These are phyloP conservation scores for Oryza glumipatula DNA, from an alignment of 176 grass and related monocot species.

Conservation along the genomic window DNA sequence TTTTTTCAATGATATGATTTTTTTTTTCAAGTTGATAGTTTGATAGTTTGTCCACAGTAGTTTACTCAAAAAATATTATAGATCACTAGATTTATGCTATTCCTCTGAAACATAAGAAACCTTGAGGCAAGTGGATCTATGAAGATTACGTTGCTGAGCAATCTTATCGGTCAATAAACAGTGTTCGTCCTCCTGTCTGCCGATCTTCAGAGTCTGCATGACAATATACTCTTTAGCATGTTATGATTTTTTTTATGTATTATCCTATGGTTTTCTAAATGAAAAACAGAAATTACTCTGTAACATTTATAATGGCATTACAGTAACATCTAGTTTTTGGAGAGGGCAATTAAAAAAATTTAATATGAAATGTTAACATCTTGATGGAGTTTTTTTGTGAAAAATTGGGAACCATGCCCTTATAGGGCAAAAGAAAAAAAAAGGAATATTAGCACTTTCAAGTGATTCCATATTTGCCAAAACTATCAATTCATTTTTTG, in stretches of 20 bases:
- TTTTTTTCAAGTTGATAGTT: background rate
- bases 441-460: conserved; percentile 39
- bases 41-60: background rate
- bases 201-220: background rate
- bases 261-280: background rate
- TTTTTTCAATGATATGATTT: conserved; percentile 24
- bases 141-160: conserved; percentile 30
- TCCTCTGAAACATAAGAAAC: conserved; percentile 27
- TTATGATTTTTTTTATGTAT: conserved; percentile 9
- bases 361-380: conserved; percentile 11
- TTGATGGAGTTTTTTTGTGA: conserved; percentile 8
- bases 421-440: conserved; percentile 31
- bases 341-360: background rate
- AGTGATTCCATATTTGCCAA: background rate
- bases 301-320: background rate
- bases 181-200: background rate
- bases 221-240: background rate
- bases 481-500: conserved; percentile 43
- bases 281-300: background rate
- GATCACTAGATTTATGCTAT: conserved; percentile 29
- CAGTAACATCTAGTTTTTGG: conserved; percentile 2
- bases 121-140: conserved; percentile 16
- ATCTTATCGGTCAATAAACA: conserved; percentile 7
- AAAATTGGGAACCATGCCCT: conserved; percentile 25
- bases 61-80: conserved; percentile 30